Evolutionary conservation across 1,284 basidiomycete species (phyloP), one percentile per base, ranked within the genome.

Genomic region (Leucoagaricus sp.): DNA sequence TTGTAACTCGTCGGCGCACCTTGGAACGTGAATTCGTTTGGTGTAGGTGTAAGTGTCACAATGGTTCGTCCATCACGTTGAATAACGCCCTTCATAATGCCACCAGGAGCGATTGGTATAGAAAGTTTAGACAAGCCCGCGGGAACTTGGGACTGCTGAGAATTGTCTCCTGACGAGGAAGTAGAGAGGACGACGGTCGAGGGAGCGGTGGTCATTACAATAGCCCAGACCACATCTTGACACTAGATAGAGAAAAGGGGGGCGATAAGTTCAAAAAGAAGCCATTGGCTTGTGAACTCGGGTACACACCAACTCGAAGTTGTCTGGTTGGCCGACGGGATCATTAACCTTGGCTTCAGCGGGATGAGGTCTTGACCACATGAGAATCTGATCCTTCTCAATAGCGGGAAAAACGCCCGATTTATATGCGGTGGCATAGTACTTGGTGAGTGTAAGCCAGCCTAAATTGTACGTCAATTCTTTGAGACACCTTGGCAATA

Each of bases 381-480:
- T 78, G 64, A 85, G 72, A 57, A 93, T 75, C 63, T 80, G 74
- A 69, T 93, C 91, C 65, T 84, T 75, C 28, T 78, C 73, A 63
- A 92, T 79, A 9, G 72, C 38, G 8, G 91, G 89, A 64, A 82
- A 88, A 4, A 68, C 61, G 38, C 91, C 91, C 9, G 83, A 88
- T 76, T 91, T 93, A 79, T 86, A 94, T 1, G 85, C 87, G 5
- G 79, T 77, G 4, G 87, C 80, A 65, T 91, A 93, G 74, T 89
- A 91, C 29, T 71, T 73, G 9, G 85, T 86, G 63, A 91, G 72
- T 19, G 77, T 75, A 50, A 91, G 79, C 81, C 86, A 91, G 44
- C 74, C 86, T 81, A 60, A 33, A 50, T 9, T n/a, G 3, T 46
- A 23, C 55, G 28, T 47, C 6, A 13, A n/a, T 60, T 33, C 58